Evolutionary conservation across 495 filamentous ascomycete species (phyloP).

Genomic region (Aspergillus avenaceus): DNA sequence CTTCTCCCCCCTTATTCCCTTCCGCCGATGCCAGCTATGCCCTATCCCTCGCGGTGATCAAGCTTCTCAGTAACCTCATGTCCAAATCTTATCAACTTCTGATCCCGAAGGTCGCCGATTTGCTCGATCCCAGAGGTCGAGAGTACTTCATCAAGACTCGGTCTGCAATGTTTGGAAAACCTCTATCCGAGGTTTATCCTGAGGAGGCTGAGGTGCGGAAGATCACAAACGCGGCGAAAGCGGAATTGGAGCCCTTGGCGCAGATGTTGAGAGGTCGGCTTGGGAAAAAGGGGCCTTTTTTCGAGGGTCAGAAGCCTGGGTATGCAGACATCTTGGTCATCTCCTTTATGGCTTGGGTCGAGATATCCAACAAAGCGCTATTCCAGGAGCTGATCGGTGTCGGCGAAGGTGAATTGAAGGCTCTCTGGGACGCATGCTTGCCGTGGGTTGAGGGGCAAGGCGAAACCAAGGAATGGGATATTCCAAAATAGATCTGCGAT

Average conservation of each 20-base stretch:
- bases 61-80: slow-evolving; percentile 7
- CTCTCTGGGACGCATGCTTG: slow-evolving; percentile 13
- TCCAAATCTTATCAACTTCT: neutral
- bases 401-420: slow-evolving; percentile 13
- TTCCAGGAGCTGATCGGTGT: slow-evolving; percentile 8
- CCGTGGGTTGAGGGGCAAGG: slow-evolving; percentile 19
- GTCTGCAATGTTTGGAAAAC: slow-evolving; percentile 24
- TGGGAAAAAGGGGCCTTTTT: slow-evolving; percentile 19
- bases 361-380: slow-evolving; percentile 10
- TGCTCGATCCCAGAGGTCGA: slow-evolving; percentile 25
- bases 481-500: neutral
- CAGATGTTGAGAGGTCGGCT: slow-evolving; percentile 15
- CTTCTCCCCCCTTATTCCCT: slow-evolving; percentile 23
- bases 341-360: slow-evolving; percentile 12
- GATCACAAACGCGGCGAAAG: slow-evolving; percentile 5
- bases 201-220: slow-evolving; percentile 6
- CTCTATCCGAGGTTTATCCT: slow-evolving; percentile 24
- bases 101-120: slow-evolving; percentile 12
- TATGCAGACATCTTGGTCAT: slow-evolving; percentile 20
- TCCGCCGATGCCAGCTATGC: slow-evolving; percentile 19
- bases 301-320: slow-evolving; percentile 15
- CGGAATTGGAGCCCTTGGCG: slow-evolving; percentile 9
- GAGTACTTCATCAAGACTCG: slow-evolving; percentile 32
- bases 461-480: slow-evolving; percentile 17
- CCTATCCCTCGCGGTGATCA: slow-evolving; percentile 13